Percentiles rank a stretch among this genome's conserved stretches.
Conservation (phyloP, 495 filamentous ascomycete species). For the Geopyxis carbonaria region DNA sequence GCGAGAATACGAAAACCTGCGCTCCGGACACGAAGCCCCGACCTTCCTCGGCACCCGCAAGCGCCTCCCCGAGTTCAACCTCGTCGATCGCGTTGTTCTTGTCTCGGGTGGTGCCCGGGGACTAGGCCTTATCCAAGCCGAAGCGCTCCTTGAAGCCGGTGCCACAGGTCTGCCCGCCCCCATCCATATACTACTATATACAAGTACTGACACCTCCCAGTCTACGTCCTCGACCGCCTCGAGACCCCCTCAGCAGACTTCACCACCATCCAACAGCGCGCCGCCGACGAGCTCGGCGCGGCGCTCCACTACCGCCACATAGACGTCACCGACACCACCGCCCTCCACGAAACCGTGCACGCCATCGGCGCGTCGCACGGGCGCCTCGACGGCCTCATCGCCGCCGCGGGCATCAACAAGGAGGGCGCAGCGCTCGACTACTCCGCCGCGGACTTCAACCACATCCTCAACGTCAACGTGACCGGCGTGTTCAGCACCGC, state of each 20-base stretch:
- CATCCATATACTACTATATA: not conserved
- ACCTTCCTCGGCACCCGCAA: too few relatives aligned
- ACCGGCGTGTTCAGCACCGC: slow-evolving; percentile 64
- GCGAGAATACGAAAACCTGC: too few relatives aligned
- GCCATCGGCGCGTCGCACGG: slow-evolving; percentile 54
- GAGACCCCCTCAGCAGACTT: slow-evolving; percentile 29
- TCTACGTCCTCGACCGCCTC: slow-evolving; percentile 45
- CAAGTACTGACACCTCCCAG: slow-evolving; percentile 29
- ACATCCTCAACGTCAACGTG: slow-evolving; percentile 57
- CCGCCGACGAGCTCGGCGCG: slow-evolving; percentile 41
- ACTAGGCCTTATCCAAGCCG: slow-evolving; percentile 47
- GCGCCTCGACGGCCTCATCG: slow-evolving; percentile 61
- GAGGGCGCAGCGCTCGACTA: slow-evolving; percentile 54
- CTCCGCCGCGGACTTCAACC: slow-evolving; percentile 37
- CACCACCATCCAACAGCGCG: slow-evolving; percentile 34
- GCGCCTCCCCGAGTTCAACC: slow-evolving; percentile 35
- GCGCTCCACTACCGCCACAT: slow-evolving; percentile 62
- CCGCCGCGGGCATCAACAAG: slow-evolving; percentile 67
- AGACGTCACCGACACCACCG: slow-evolving; percentile 61
- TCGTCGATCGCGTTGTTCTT: slow-evolving; percentile 40
- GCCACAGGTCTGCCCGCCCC: slow-evolving; percentile 36
- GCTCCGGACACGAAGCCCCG: too few relatives aligned
- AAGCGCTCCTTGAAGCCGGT: slow-evolving; percentile 53
- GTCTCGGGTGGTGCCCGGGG: slow-evolving; percentile 48
- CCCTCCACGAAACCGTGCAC: slow-evolving; percentile 48